Base-by-base conservation (phyloP, 495 filamentous ascomycete species). In the Penicillium canariense region DNA sequence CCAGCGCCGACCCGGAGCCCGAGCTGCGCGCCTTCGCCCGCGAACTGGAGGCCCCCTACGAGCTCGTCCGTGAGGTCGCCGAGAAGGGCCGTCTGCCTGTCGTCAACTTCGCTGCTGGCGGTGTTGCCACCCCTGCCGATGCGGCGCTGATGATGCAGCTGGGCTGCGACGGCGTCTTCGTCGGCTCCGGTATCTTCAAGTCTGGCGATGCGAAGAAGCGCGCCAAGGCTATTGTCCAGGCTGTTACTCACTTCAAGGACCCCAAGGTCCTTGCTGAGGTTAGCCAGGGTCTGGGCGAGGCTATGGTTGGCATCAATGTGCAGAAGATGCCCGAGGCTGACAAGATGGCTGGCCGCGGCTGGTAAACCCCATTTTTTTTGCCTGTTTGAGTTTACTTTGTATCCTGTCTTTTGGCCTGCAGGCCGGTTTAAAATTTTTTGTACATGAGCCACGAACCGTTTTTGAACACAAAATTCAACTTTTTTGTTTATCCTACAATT, bases 61-160 rank as follows among this genome's bases (percentile, higher is more conserved):
- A 84, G 30, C 75, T 98, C 48, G 80, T 98, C 8, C 87, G 87
- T 72, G 81, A 96, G 75, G 89, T 88, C 8, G 94, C 91, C 1
- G 82, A 89, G 79, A 80, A 96, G 58, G 89, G 88, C 48, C 82
- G 94, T 56, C 78, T 98, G 56, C 94, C 94, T 0, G 94, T 98
- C 1, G 94, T 98, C 42, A 98, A 98, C 81, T 98, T 98, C 62
- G 94, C 94, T 3, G 94, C 94, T n/a, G 94, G 94, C 15, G 94
- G 94, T 48, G 85, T 98, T 32, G 94, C 94, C 11, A 98, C 94
- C 10, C 94, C 94, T 1, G 94, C 94, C 3, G 94, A 98, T 77
- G 94, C 94, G 12, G 94, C 94, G 27, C 79, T 98, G 34, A 98
- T 98, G 94, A 98, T 98, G 94, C 91, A 97, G 75, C 75, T 98